Conservation (phyloP, 2,329 filamentous ascomycete species). For the Colletotrichum sp. region DNA sequence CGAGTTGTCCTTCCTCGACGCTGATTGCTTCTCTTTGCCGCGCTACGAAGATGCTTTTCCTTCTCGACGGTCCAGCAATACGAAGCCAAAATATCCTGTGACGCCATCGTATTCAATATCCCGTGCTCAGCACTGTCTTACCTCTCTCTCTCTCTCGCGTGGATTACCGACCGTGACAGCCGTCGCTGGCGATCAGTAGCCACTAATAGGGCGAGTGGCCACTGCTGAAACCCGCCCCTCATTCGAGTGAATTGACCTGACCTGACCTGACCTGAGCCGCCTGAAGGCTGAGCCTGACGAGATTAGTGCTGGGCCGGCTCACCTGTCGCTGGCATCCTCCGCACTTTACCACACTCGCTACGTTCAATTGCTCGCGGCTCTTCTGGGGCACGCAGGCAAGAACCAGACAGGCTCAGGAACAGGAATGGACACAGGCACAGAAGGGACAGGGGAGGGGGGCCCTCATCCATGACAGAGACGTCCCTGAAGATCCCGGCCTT, state of each 20-base stretch:
- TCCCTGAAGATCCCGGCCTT: conserved; percentile 19
- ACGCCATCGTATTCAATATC: conserved; percentile 1
- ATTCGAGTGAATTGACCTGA: neutral
- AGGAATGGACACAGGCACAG: neutral
- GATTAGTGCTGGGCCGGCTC: neutral
- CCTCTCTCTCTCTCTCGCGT: neutral
- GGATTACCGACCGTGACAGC: neutral
- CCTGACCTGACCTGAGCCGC: neutral
- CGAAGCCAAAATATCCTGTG: neutral
- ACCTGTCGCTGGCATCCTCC: neutral
- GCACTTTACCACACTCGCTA: neutral
- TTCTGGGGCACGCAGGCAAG: neutral
- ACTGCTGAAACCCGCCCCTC: conserved; percentile 11
- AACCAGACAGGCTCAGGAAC: neutral
- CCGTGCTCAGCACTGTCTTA: neutral
- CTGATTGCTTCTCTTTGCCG: conserved; percentile 6
- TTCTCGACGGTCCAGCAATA: neutral
- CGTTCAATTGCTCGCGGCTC: neutral
- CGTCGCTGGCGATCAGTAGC: conserved; percentile 13
- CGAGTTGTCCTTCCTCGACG: neutral
- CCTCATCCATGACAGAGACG: conserved; percentile 4
- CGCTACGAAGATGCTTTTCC: neutral
- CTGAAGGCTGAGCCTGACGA: conserved; percentile 14
- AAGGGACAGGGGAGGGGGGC: neutral
- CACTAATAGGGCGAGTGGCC: conserved; percentile 14